Percentiles rank a stretch among this genome's conserved stretches.
Evolutionary conservation across 1,284 basidiomycete species (phyloP).

Genomic region (Trichosporon sp.): DNA sequence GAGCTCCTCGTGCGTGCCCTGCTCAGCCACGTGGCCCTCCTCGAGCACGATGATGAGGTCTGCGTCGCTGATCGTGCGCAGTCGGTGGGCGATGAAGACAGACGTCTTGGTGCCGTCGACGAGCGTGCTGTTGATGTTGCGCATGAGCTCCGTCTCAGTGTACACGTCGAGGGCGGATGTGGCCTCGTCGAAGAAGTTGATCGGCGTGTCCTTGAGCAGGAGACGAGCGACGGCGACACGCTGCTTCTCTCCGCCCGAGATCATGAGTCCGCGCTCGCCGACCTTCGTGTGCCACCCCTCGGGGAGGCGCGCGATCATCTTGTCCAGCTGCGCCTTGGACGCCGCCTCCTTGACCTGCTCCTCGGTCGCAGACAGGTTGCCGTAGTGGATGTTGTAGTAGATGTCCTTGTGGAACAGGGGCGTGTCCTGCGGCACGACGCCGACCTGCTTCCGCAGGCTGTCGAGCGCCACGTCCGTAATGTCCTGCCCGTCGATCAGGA

Average conservation of each 20-base stretch:
- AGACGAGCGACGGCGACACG: slow-evolving; percentile 87
- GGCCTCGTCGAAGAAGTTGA: slow-evolving; percentile 98
- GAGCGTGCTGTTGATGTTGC: slow-evolving; percentile 78
- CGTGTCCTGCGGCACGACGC: slow-evolving; percentile 96
- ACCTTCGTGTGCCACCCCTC: slow-evolving; percentile 86
- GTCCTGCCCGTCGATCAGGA: slow-evolving; percentile 72
- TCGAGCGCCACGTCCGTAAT: slow-evolving; percentile 67
- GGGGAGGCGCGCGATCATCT: slow-evolving; percentile 71
- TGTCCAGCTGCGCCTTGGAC: slow-evolving; percentile 78
- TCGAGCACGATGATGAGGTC: slow-evolving; percentile 86
- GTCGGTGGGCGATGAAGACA: slow-evolving; percentile 88
- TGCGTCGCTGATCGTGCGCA: slow-evolving; percentile 84
- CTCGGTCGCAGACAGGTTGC: slow-evolving; percentile 78
- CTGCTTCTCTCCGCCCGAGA: slow-evolving; percentile 97
- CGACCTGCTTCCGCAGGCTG: slow-evolving; percentile 69
- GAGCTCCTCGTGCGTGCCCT: slow-evolving; percentile 85
- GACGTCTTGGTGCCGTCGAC: slow-evolving; percentile 75
- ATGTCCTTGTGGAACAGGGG: slow-evolving; percentile 94
- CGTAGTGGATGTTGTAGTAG: slow-evolving; percentile 91
- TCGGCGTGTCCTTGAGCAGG: slow-evolving; percentile 86
- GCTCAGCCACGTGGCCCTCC: slow-evolving; percentile 77
- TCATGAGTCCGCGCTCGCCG: slow-evolving; percentile 94
- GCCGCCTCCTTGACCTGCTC: slow-evolving; percentile 81
- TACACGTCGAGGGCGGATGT: slow-evolving; percentile 92
- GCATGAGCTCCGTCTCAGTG: slow-evolving; percentile 92